A percentile compares a stretch with the other conserved stretches of the same genome.
These are phyloP conservation scores for Paxillus involutus DNA, from an alignment of 768 basidiomycete genomes.

Conservation along the genomic window DNA sequence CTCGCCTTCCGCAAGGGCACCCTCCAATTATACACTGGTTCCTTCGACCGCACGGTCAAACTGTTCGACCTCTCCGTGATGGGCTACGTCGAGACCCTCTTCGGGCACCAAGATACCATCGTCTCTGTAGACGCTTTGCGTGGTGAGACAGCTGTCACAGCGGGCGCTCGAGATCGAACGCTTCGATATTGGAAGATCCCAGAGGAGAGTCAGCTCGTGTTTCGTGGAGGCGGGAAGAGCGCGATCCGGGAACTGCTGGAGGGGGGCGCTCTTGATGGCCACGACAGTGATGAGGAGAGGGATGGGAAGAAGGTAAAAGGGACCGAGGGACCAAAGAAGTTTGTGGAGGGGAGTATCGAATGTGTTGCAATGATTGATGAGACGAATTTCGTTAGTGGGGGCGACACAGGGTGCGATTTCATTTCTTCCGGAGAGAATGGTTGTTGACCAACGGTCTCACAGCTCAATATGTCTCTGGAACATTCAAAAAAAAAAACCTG, in stretches of 20 bases:
- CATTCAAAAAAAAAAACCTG: conserved; percentile 91
- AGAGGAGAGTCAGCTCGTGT: conserved; percentile 94
- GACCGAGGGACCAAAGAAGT: conserved; percentile 35
- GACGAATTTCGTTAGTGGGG: conserved; percentile 87
- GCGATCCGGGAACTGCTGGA: conserved; percentile 78
- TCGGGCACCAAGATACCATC: conserved; percentile 93
- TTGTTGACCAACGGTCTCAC: neutral
- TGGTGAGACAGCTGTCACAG: conserved; percentile 81
- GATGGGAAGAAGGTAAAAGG: conserved; percentile 33
- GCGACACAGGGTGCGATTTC: conserved; percentile 84
- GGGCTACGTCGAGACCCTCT: conserved; percentile 94
- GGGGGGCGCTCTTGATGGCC: conserved; percentile 63
- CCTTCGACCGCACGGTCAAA: conserved; percentile 88
- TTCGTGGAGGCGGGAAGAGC: conserved; percentile 91
- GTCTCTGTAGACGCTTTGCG: conserved; percentile 77
- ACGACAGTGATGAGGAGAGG: conserved; percentile 49
- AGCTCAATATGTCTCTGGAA: conserved; percentile 91
- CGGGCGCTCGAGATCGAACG: conserved; percentile 89
- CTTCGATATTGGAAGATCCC: conserved; percentile 94
- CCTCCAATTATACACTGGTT: conserved; percentile 65
- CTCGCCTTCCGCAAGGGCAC: conserved; percentile 79
- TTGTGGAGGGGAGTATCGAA: conserved; percentile 89
- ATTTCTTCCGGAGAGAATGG: neutral
- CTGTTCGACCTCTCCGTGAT: conserved; percentile 81
- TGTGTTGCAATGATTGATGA: conserved; percentile 96